A percentile compares a stretch with the other conserved stretches of the same genome.
These are phyloP conservation scores for Pochonia chlamydosporia DNA, from an alignment of 2,329 filamentous ascomycete species.

Conservation along the genomic window DNA sequence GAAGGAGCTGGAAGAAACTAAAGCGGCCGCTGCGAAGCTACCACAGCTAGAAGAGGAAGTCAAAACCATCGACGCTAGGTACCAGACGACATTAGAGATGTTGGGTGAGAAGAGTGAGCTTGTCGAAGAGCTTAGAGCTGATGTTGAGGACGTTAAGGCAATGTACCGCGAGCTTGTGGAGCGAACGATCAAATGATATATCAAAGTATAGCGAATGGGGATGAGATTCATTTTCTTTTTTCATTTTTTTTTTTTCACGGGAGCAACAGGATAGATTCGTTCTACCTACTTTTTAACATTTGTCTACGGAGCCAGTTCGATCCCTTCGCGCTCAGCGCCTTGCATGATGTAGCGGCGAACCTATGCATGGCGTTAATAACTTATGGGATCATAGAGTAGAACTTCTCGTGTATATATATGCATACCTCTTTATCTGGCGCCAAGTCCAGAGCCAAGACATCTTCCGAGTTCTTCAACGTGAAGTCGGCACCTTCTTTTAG, in stretches of 20 bases:
- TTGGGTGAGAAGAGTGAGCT: conserved; percentile 94
- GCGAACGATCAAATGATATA: conserved; percentile 62
- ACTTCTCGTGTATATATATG: conserved; percentile 8
- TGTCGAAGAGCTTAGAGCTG: conserved; percentile 83
- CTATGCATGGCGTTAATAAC: conserved; percentile 30
- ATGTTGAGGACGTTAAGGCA: conserved; percentile 88
- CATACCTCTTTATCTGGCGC: conserved; percentile 79
- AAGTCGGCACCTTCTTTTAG: conserved; percentile 80
- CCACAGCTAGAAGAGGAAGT: conserved; percentile 63
- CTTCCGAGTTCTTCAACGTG: conserved; percentile 69
- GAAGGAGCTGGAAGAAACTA: conserved; percentile 73
- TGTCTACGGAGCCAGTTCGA: conserved; percentile 44
- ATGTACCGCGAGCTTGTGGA: conserved; percentile 94
- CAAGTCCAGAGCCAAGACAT: conserved; percentile 67
- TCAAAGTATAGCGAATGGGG: background rate
- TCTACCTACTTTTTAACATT: background rate
- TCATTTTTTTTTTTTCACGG: conserved; percentile 3
- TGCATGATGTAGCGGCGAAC: conserved; percentile 72
- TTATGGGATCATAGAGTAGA: background rate
- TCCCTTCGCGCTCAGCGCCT: conserved; percentile 77
- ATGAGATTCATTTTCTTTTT: background rate
- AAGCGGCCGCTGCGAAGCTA: conserved; percentile 53
- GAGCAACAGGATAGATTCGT: background rate
- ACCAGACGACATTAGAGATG: conserved; percentile 89
- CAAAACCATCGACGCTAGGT: conserved; percentile 64